A percentile compares a stretch with the other conserved stretches of the same genome.
Evolutionary conservation across 2,329 filamentous ascomycete species (phyloP).

Genomic region (Calonectria henricotiae): DNA sequence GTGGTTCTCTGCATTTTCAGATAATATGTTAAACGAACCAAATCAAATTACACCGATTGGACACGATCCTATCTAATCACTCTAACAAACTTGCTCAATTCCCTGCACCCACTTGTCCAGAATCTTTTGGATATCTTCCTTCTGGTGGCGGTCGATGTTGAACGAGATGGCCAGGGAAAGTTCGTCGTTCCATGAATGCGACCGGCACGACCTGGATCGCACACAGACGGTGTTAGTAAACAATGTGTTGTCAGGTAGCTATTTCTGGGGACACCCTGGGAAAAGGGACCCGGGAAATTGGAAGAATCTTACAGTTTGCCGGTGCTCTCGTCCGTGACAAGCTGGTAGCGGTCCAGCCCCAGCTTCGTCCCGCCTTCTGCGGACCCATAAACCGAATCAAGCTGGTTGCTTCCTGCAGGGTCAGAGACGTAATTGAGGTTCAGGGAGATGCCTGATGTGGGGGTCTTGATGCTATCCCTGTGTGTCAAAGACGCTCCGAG

Average conservation of each 20-base stretch:
- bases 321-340: conserved; percentile 33
- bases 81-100: background rate
- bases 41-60: background rate
- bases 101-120: conserved; percentile 5
- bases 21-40: background rate
- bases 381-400: conserved; percentile 7
- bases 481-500: background rate
- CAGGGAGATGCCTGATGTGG: conserved; percentile 11
- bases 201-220: conserved; percentile 26
- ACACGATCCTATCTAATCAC: no score
- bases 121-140: conserved; percentile 3
- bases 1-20: no score
- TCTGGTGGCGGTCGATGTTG: conserved; percentile 24
- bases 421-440: conserved; percentile 31
- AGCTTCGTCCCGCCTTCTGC: background rate
- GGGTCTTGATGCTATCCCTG: conserved; percentile 22
- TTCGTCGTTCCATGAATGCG: conserved; percentile 32
- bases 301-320: conserved; percentile 18
- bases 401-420: conserved; percentile 30
- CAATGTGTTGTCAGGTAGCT: background rate
- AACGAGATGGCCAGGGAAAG: conserved; percentile 26
- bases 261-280: background rate
- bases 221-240: background rate
- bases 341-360: conserved; percentile 17
- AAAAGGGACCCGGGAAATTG: conserved; percentile 2